Evolutionary conservation across 139 green algal genomes (phyloP).

Genomic region (Auxenochlorella pyrenoidosa): DNA sequence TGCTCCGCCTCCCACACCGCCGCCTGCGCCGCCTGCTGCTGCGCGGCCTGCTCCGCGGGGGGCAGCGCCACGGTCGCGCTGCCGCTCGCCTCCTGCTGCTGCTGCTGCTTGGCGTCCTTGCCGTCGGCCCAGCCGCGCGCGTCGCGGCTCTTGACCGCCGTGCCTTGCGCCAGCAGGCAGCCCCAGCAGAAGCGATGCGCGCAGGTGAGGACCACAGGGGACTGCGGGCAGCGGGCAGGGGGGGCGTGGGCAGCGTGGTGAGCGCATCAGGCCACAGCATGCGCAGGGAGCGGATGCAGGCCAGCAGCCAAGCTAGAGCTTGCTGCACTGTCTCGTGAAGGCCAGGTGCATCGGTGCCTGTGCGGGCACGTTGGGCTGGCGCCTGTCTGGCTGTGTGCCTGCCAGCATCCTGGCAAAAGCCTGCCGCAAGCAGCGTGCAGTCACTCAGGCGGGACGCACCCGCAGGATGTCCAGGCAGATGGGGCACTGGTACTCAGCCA

Average conservation of each 20-base stretch:
- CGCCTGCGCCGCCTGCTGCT: conserved; percentile 1
- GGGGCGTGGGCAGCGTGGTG: background rate
- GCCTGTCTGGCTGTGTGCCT: too few relatives aligned
- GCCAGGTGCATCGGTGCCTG: too few relatives aligned
- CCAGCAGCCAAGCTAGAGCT: background rate
- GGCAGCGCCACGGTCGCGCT: background rate
- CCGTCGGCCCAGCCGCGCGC: background rate
- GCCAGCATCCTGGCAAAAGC: too few relatives aligned
- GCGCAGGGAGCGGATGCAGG: too few relatives aligned
- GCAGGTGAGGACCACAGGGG: conserved; percentile 87
- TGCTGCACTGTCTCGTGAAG: too few relatives aligned
- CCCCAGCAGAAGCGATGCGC: conserved; percentile 90
- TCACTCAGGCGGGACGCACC: background rate
- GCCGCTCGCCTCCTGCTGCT: background rate
- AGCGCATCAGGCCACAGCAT: too few relatives aligned
- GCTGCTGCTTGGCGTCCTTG: background rate
- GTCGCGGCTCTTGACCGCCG: background rate
- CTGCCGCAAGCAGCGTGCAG: too few relatives aligned
- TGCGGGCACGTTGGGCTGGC: too few relatives aligned
- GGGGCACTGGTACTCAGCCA: conserved; percentile 78
- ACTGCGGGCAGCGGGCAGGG: background rate
- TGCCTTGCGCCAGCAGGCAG: conserved; percentile 72
- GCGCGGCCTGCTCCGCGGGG: background rate
- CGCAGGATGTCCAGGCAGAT: conserved; percentile 83
- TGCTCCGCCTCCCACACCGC: conserved; percentile 18